phyloP scores from a whole-genome alignment of 148 eudicot genomes.

The Diospyros lotus region DNA sequence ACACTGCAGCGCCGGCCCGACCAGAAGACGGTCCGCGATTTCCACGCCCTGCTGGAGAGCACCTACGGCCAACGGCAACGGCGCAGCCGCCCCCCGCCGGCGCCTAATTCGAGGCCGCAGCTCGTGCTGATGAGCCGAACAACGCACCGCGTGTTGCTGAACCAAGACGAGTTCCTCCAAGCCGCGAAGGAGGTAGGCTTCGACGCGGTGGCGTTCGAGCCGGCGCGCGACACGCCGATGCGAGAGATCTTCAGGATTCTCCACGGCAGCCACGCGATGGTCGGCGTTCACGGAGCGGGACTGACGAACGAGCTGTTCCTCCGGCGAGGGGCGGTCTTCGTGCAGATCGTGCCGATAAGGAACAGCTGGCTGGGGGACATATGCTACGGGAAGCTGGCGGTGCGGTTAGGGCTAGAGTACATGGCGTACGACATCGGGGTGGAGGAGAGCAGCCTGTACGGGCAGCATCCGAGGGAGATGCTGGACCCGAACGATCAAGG shows the following conservation, averaged over 20 bases:
- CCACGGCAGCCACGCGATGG: conserved; percentile 36
- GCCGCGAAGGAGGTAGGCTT: conserved; percentile 46
- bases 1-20: conserved; percentile 17
- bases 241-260: conserved; percentile 36
- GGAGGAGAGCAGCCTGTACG: conserved; percentile 27
- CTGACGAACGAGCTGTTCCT: conserved; percentile 45
- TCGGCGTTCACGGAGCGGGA: conserved; percentile 51
- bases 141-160: conserved; percentile 33
- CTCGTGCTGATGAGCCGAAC: conserved; percentile 39
- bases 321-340: conserved; percentile 31
- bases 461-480: conserved; percentile 12
- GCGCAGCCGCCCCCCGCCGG: conserved; percentile 21
- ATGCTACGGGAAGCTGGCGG: conserved; percentile 33
- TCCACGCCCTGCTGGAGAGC: conserved; percentile 30
- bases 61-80: conserved; percentile 22
- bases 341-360: conserved; percentile 44
- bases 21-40: conserved; percentile 34
- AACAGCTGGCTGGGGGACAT: conserved; percentile 42
- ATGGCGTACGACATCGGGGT: conserved; percentile 24
- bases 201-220: conserved; percentile 43
- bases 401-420: conserved; percentile 42
- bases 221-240: conserved; percentile 30
- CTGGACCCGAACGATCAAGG: conserved; percentile 21
- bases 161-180: conserved; percentile 33
- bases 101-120: conserved; percentile 23